Evolutionary conservation across 768 basidiomycete species (phyloP), one percentile per base, ranked within the genome.

Genomic region (Lactifluus rugatus): DNA sequence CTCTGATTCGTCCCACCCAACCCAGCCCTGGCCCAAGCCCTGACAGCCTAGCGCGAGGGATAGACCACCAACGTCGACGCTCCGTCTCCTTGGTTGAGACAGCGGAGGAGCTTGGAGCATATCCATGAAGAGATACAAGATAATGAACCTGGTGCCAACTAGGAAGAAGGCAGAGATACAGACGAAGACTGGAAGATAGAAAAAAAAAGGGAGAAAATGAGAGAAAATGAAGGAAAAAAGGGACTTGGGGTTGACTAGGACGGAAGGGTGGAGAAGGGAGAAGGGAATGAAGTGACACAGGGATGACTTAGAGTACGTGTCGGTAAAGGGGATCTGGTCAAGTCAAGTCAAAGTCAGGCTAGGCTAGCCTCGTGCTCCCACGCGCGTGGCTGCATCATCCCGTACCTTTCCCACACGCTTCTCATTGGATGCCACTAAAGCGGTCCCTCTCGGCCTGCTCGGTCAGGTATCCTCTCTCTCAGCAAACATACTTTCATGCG

Each of bases 21-120:
- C 78, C 86, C 89, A 87, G 37, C 87, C 87, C 66, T 82, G 80
- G 26, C 89, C 85, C 58, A 80, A 74, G 44, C 80, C 81, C 48
- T 70, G 74, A 63, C 80, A 81, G 57, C 73, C 76, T 50, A 88
- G 80, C 0, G 92, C 91, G 49, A 92, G 83, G 57, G 85, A 82
- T 58, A 97, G 78, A 32, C 93, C 93, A 13, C 93, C 93, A 44
- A 90, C 79, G 71, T 97, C 93, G 56, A 93, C 91, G 68, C 89
- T 93, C 48, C 89, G 75, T 53, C 93, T 76, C 58, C 81, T 72
- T 67, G 50, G 36, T 23, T 61, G 41, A 13, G 47, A 58, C n/a
- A 54, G 4, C 13, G 58, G 42, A 28, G 45, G 57, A 10, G 57
- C 13, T 11, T 56, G 61, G 14, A 53, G 57, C 41, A 58, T 53